Evolutionary conservation across 805 yeast species (phyloP), one percentile per base, ranked within the genome.

Genomic region (Sugiyamaella marilandica): DNA sequence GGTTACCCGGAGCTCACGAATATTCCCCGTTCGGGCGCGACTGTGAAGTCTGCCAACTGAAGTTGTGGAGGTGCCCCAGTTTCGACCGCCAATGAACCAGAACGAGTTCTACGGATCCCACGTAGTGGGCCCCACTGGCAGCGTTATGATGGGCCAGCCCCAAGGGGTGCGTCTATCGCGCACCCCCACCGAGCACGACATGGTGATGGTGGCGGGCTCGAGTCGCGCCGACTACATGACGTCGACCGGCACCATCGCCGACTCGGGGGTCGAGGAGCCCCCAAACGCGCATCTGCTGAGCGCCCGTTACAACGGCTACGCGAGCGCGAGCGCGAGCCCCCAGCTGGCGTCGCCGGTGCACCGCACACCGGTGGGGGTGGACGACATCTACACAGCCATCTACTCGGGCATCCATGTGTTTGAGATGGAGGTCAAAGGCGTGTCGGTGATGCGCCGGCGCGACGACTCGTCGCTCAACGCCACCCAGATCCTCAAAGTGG

Each of bases 381-480:
- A 53, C 58, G 54, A 44, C 10, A 53, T 81, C n/a, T 80, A 77
- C 65, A 73, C 78, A 18, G 85, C 86, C 8, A 76, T 82, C 29
- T 83, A 84, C 67, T 79, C 87, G 14, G 81, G 79, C 56, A 79
- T 80, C 14, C 82, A 82, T 3, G 82, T 78, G 26, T 62, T 74
- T 59, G 90, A 85, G 66, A 77, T 80, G 68, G 79, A 77, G 59
- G 81, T 84, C 37, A 69, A 74, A 41, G 84, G 80, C 55, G 79
- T 82, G 32, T 79, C 85, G 16, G 81, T 84, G 32, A 83, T 84
- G 87, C 73, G 87, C 50, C 72, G 90, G 47, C 74, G 79, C 45
- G 66, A 66, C 37, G 90, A 85, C 65, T 76, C 84, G 11, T 80
- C 81, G 73, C 78, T 85, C 58, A 85, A 85, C 65, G 89, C 87